phyloP scores from a whole-genome alignment of 345 rosid species.

The Lumnitzera littorea region DNA sequence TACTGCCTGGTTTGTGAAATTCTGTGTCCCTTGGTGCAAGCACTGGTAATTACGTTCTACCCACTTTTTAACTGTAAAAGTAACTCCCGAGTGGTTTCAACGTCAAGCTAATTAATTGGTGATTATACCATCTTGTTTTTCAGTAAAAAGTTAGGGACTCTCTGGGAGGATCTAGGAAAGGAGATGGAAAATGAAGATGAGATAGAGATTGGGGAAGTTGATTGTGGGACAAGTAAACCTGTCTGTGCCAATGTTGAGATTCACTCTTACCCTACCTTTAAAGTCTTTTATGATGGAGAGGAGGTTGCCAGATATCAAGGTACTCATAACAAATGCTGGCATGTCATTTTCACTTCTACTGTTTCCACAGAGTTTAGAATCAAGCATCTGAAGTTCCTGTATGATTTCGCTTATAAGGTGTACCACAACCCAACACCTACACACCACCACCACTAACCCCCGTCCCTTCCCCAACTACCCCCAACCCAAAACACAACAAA shows the following conservation, averaged over 20 bases:
- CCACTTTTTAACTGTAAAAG: neutral
- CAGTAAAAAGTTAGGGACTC: slow-evolving; percentile 82
- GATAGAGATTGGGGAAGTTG: slow-evolving; percentile 96
- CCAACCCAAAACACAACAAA: too few species aligned
- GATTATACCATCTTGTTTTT: slow-evolving; percentile 5
- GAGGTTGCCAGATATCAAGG: slow-evolving; percentile 91
- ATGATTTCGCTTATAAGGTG: too few species aligned
- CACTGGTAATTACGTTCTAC: slow-evolving; percentile 58
- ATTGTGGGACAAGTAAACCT: slow-evolving; percentile 65
- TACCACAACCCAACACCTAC: too few species aligned
- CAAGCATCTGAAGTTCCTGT: neutral
- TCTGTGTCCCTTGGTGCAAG: slow-evolving; percentile 99
- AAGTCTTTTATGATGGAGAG: slow-evolving; percentile 83
- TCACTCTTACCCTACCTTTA: slow-evolving; percentile 93
- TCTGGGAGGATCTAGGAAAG: slow-evolving; percentile 92
- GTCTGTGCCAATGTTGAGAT: slow-evolving; percentile 83
- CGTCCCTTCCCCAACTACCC: too few species aligned
- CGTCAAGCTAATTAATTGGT: neutral
- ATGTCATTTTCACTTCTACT: neutral
- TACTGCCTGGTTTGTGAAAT: slow-evolving; percentile 92
- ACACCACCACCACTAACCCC: too few species aligned
- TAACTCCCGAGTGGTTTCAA: neutral
- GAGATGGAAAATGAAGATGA: slow-evolving; percentile 90
- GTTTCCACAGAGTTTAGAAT: neutral
- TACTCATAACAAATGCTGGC: slow-evolving; percentile 5